Conservation (phyloP, 441 rosid genomes). For the Jatropha podagrica region DNA sequence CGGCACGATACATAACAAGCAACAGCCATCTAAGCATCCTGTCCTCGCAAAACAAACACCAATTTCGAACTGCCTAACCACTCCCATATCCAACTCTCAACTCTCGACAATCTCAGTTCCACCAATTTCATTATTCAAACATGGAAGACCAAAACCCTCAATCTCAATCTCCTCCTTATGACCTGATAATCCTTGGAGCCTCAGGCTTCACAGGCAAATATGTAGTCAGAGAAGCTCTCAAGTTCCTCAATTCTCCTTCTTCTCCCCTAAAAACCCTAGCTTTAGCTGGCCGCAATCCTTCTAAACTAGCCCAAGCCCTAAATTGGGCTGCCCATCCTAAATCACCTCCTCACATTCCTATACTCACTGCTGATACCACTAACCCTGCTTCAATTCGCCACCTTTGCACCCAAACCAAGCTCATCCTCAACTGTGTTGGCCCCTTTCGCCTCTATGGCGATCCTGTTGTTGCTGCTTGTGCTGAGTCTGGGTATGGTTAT, state of each 20-base stretch:
- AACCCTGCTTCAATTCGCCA: conserved; percentile 69
- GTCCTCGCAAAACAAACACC: too few relatives aligned
- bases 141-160: conserved; percentile 1
- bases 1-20: too few relatives aligned
- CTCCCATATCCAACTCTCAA: neutral
- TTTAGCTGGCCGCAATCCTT: conserved; percentile 73
- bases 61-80: too few relatives aligned
- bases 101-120: too few relatives aligned
- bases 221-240: conserved; percentile 80
- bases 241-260: conserved; percentile 61
- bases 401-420: conserved; percentile 62
- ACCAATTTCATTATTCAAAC: neutral
- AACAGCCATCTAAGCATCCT: too few relatives aligned
- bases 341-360: conserved; percentile 52
- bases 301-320: conserved; percentile 58
- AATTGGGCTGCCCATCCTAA: conserved; percentile 71
- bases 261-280: conserved; percentile 71
- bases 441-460: conserved; percentile 83
- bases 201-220: conserved; percentile 91
- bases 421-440: conserved; percentile 82
- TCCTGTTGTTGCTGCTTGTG: conserved; percentile 82
- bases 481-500: conserved; percentile 53
- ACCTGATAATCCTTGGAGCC: conserved; percentile 74
- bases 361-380: conserved; percentile 69
- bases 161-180: conserved; percentile 35